Conservation (phyloP, 108 stramenopile genomes). For the Stephanodiscus triporus region DNA sequence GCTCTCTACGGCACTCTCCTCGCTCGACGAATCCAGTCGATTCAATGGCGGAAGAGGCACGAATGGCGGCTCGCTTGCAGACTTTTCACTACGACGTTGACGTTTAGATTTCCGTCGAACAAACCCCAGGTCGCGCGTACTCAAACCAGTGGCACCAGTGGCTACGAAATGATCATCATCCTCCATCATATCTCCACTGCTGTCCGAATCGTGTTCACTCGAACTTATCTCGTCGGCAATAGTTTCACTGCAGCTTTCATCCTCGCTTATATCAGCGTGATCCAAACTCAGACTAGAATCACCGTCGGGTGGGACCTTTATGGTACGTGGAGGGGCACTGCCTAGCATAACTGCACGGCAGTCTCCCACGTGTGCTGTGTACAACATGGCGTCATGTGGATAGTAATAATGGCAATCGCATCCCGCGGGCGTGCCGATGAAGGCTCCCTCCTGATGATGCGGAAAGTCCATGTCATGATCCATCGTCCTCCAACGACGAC, state of each 20-base stretch:
- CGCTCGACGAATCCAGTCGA: slow-evolving; percentile 30
- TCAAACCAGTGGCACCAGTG: slow-evolving; percentile 14
- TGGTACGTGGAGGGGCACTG: slow-evolving; percentile 77
- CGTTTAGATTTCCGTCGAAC: slow-evolving; percentile 25
- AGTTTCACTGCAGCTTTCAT: slow-evolving; percentile 74
- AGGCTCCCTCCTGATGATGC: slow-evolving; percentile 43
- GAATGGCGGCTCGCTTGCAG: slow-evolving; percentile 42
- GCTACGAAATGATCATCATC: slow-evolving; percentile 38
- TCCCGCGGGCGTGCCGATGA: no score
- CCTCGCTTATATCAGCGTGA: slow-evolving; percentile 64
- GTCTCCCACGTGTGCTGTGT: slow-evolving; percentile 88
- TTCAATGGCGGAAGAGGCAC: slow-evolving; percentile 43
- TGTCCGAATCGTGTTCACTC: slow-evolving; percentile 80
- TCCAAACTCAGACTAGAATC: slow-evolving; percentile 42
- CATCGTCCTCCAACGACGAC: slow-evolving; percentile 36
- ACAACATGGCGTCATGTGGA: slow-evolving; percentile 79
- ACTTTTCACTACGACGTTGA: slow-evolving; percentile 31
- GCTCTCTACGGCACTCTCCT: slow-evolving; percentile 46
- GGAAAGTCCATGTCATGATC: slow-evolving; percentile 38
- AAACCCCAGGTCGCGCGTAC: slow-evolving; percentile 28
- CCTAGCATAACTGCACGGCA: slow-evolving; percentile 86
- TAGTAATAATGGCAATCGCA: slow-evolving; percentile 78
- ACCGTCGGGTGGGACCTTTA: slow-evolving; percentile 67
- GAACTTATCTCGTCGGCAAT: slow-evolving; percentile 80
- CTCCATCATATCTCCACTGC: slow-evolving; percentile 66